Conservation (phyloP, 345 rosid species). For the Geranium brycei region DNA sequence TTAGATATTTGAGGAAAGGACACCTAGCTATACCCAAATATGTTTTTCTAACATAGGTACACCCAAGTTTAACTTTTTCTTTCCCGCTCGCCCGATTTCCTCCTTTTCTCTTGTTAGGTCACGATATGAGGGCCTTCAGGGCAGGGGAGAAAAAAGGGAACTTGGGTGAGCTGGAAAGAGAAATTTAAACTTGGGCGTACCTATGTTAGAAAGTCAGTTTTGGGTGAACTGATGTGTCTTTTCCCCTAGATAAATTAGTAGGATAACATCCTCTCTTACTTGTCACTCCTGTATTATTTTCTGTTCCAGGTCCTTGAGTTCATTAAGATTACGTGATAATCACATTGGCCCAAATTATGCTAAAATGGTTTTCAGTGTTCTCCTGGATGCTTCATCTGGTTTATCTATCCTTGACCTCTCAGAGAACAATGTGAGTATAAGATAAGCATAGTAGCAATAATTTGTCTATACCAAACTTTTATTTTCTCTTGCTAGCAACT, state of each 20-base stretch:
- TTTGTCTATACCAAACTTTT: slow-evolving; percentile 1
- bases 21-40: too few relatives aligned
- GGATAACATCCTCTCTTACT: not conserved
- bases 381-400: slow-evolving; percentile 44
- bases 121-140: too few relatives aligned
- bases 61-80: too few relatives aligned
- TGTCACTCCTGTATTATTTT: not conserved
- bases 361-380: slow-evolving; percentile 33
- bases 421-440: slow-evolving; percentile 52
- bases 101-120: too few relatives aligned
- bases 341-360: slow-evolving; percentile 36
- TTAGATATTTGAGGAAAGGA: too few relatives aligned
- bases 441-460: slow-evolving; percentile 7
- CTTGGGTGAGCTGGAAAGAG: too few relatives aligned
- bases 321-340: slow-evolving; percentile 44
- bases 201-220: too few relatives aligned
- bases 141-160: too few relatives aligned
- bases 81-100: too few relatives aligned
- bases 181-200: too few relatives aligned
- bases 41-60: too few relatives aligned
- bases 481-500: slow-evolving; percentile 3
- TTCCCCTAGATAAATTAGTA: not conserved
- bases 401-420: slow-evolving; percentile 65
- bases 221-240: not conserved
- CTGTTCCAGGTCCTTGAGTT: slow-evolving; percentile 41